A percentile compares a stretch with the other conserved stretches of the same genome.
These are phyloP conservation scores for Brassica balearica DNA, from an alignment of 441 rosid genomes.

Conservation along the genomic window DNA sequence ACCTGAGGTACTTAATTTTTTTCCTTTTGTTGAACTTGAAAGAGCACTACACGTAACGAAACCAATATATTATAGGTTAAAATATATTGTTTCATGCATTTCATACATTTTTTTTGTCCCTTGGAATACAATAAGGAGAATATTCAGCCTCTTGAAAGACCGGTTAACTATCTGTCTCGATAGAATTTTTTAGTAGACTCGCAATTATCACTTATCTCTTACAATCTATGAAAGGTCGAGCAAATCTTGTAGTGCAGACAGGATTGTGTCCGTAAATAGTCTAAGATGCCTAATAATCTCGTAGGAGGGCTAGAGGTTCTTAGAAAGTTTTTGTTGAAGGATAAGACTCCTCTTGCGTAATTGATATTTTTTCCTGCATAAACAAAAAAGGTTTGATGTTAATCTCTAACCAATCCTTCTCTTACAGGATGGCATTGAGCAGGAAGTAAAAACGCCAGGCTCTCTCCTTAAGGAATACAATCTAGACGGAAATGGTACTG, in stretches of 20 bases:
- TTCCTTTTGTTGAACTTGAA: constrained; percentile 16
- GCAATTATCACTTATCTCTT: not conserved
- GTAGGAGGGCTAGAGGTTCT: too few relatives aligned
- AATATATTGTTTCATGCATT: constrained; percentile 18
- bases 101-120: constrained; percentile 1
- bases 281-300: too few relatives aligned
- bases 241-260: not conserved
- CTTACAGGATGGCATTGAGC: constrained; percentile 51
- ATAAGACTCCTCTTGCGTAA: not conserved
- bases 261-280: not conserved
- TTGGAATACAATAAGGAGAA: not conserved
- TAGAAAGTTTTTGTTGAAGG: too few relatives aligned
- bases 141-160: not conserved
- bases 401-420: constrained; percentile 33
- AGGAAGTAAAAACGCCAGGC: constrained; percentile 45
- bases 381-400: constrained; percentile 12
- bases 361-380: constrained; percentile 18
- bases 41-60: constrained; percentile 15
- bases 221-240: not conserved
- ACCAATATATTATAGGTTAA: not conserved
- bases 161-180: not conserved
- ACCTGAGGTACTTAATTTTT: constrained; percentile 31
- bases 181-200: not conserved
- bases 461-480: constrained; percentile 83
- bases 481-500: constrained; percentile 58